A percentile compares a stretch with the other conserved stretches of the same genome.
phyloP scores from a whole-genome alignment of 129 eudicot species.

The Logfia minima region DNA sequence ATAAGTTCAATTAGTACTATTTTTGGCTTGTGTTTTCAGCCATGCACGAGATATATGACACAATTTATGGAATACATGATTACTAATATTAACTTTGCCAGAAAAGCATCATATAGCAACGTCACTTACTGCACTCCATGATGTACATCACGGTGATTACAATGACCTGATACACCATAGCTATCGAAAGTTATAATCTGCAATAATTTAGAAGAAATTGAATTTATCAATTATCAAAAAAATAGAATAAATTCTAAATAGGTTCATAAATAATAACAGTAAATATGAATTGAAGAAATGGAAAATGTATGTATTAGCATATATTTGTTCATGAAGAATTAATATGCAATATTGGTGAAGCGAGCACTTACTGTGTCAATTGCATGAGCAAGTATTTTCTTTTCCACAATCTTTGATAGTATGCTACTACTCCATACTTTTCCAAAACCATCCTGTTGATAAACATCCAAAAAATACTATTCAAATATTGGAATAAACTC shows the following conservation, averaged over 20 bases:
- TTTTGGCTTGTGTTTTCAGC: neutral
- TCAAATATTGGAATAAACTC: neutral
- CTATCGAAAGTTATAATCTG: slow-evolving; percentile 84
- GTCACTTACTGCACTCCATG: slow-evolving; percentile 69
- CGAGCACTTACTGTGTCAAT: slow-evolving; percentile 59
- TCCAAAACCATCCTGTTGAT: slow-evolving; percentile 82
- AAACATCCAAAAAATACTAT: slow-evolving; percentile 1
- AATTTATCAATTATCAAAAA: slow-evolving; percentile 4
- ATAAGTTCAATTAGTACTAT: neutral
- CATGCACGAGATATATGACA: neutral
- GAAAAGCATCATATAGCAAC: slow-evolving; percentile 4
- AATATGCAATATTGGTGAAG: neutral
- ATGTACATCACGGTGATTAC: slow-evolving; percentile 82
- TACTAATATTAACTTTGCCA: neutral
- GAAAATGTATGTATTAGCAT: neutral
- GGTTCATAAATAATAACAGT: neutral
- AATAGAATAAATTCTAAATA: neutral
- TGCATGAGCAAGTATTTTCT: slow-evolving; percentile 43
- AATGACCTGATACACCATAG: slow-evolving; percentile 90
- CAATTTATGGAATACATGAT: neutral
- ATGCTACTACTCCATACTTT: slow-evolving; percentile 56
- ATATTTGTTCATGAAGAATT: neutral
- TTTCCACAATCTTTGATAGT: slow-evolving; percentile 50
- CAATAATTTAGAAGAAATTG: slow-evolving; percentile 20
- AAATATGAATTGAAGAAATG: neutral